A percentile compares a stretch with the other conserved stretches of the same genome.
Evolutionary conservation across 2,329 filamentous ascomycete species (phyloP).

Genomic region (Cladophialophora bantiana): DNA sequence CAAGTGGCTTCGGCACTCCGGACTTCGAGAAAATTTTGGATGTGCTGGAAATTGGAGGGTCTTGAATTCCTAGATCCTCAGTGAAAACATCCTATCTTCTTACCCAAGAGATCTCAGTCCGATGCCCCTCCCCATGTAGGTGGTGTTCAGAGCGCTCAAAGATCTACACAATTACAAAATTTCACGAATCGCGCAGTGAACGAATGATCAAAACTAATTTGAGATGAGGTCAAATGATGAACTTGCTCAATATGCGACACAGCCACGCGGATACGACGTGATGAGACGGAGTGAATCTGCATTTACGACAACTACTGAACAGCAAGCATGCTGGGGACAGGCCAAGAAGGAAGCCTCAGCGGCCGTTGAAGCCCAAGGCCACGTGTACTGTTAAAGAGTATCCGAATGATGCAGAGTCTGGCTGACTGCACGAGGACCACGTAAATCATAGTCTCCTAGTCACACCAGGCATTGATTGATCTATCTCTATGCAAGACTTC

Average conservation of each 20-base stretch:
- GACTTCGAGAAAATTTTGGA: conserved; percentile 40
- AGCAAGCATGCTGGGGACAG: no score
- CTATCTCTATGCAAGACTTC: no score
- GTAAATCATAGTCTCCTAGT: not conserved
- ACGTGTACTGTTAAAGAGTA: not conserved
- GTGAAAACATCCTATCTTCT: not conserved
- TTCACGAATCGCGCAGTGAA: not conserved
- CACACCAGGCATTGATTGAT: not conserved
- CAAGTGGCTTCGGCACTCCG: conserved; percentile 50
- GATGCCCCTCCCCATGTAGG: not conserved
- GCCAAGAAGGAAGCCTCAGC: not conserved
- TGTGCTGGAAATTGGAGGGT: conserved; percentile 28
- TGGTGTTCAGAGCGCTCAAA: not conserved
- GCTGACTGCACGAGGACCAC: not conserved
- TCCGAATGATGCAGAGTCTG: not conserved
- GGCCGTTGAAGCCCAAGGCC: not conserved
- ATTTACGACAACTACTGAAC: not conserved
- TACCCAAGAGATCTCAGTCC: not conserved
- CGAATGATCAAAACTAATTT: not conserved
- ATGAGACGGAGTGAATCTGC: not conserved
- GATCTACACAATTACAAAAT: not conserved
- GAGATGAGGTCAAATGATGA: not conserved
- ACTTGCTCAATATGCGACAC: not conserved
- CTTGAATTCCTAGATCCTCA: conserved; percentile 6
- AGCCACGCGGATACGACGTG: not conserved